Evolutionary conservation across 1,139 yeast genomes (phyloP).

Genomic region (Arxiozyma telluris): DNA sequence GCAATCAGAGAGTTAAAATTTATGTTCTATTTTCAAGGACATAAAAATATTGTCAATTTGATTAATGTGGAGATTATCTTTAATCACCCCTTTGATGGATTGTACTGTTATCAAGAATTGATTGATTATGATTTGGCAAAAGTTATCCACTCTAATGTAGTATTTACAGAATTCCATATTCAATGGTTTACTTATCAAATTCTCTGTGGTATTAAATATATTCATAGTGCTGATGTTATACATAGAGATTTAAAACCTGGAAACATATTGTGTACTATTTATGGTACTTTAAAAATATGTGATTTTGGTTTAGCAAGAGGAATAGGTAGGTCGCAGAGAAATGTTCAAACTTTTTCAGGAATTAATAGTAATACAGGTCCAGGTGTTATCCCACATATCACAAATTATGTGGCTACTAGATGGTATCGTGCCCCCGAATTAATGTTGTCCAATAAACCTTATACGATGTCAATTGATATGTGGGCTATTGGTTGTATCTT

Average conservation of each 20-base stretch:
- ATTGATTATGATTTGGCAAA: slow-evolving; percentile 72
- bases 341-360: slow-evolving; percentile 35
- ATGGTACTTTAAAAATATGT: slow-evolving; percentile 68
- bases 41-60: slow-evolving; percentile 63
- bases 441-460: slow-evolving; percentile 49
- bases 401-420: slow-evolving; percentile 87
- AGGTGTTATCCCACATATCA: slow-evolving; percentile 39
- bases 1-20: slow-evolving; percentile 73
- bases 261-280: slow-evolving; percentile 62
- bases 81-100: slow-evolving; percentile 64
- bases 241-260: slow-evolving; percentile 86
- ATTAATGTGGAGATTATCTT: slow-evolving; percentile 65
- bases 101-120: slow-evolving; percentile 76
- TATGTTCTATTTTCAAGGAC: slow-evolving; percentile 75
- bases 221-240: slow-evolving; percentile 77
- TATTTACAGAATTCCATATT: slow-evolving; percentile 76
- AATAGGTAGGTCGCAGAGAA: slow-evolving; percentile 22
- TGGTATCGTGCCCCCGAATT: slow-evolving; percentile 96
- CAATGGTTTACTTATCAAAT: slow-evolving; percentile 70
- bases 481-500: slow-evolving; percentile 82
- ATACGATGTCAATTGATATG: slow-evolving; percentile 56
- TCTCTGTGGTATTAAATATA: slow-evolving; percentile 68
- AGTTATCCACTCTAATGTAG: slow-evolving; percentile 68
- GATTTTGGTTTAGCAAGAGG: slow-evolving; percentile 89
- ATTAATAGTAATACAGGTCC: slow-evolving; percentile 9